phyloP scores from a whole-genome alignment of 2,329 filamentous ascomycete genomes.

The Monosporascus cannonballus region DNA sequence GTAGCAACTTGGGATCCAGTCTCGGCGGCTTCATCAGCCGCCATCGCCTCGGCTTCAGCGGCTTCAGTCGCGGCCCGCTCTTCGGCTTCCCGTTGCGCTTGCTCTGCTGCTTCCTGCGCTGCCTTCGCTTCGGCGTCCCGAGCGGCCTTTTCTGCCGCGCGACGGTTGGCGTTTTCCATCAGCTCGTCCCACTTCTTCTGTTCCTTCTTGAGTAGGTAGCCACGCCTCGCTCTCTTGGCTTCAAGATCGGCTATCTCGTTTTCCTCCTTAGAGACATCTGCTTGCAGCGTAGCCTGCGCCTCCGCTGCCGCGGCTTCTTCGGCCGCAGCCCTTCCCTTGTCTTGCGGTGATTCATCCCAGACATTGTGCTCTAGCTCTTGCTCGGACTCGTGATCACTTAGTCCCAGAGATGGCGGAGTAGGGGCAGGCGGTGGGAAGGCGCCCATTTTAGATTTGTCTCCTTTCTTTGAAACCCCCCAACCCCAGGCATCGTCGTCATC shows the following conservation, averaged over 20 bases:
- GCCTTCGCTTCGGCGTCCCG: slow-evolving; percentile 32
- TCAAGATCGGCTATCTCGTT: slow-evolving; percentile 26
- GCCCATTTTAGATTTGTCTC: slow-evolving; percentile 38
- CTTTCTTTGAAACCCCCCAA: slow-evolving; percentile 32
- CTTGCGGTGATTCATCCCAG: slow-evolving; percentile 32
- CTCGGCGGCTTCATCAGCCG: slow-evolving; percentile 20
- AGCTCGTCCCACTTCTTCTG: slow-evolving; percentile 29
- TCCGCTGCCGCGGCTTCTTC: slow-evolving; percentile 15
- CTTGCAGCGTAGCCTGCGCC: slow-evolving; percentile 10
- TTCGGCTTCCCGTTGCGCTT: slow-evolving; percentile 1
- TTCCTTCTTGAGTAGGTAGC: slow-evolving; percentile 23
- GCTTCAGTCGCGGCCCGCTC: slow-evolving; percentile 1
- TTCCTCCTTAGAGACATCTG: slow-evolving; percentile 34
- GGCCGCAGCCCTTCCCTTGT: slow-evolving; percentile 33
- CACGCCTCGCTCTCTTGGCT: slow-evolving; percentile 20
- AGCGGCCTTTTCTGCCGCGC: slow-evolving; percentile 28
- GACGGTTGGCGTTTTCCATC: slow-evolving; percentile 24
- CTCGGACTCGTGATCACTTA: slow-evolving; percentile 33
- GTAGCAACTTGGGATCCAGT: slow-evolving; percentile 6
- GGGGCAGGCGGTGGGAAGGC: slow-evolving; percentile 40
- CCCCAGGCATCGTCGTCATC: slow-evolving; percentile 38
- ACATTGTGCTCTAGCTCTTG: slow-evolving; percentile 25
- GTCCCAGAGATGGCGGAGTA: slow-evolving; percentile 40
- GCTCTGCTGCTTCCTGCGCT: slow-evolving; percentile 16
- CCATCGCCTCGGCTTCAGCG: slow-evolving; percentile 17